phyloP scores from a whole-genome alignment of 371 early-diverging fungal species.

The Mucor piriformis region DNA sequence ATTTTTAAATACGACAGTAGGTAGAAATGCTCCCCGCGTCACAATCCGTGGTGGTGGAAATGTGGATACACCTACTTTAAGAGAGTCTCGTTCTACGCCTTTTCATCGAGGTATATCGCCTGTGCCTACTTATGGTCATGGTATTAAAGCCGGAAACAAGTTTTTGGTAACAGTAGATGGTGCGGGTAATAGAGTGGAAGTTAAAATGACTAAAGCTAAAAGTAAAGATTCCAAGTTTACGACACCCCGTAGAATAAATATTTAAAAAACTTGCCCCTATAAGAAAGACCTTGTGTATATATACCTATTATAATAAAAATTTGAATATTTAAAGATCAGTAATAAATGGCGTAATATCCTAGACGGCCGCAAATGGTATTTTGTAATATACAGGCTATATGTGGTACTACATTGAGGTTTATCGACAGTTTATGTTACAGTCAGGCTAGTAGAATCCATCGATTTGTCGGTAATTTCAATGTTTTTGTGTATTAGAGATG shows the following conservation, averaged over 20 bases:
- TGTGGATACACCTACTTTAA: slow-evolving; percentile 1
- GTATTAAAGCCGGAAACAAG: slow-evolving; percentile 52
- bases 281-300: not conserved
- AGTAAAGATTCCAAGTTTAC: slow-evolving; percentile 39
- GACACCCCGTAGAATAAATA: slow-evolving; percentile 42
- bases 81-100: slow-evolving; percentile 45
- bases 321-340: no score
- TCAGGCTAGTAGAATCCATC: no score
- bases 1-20: slow-evolving; percentile 25
- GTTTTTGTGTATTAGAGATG: no score
- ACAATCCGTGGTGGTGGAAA: slow-evolving; percentile 18
- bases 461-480: no score
- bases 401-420: no score
- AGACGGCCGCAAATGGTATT: no score
- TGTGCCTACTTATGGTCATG: slow-evolving; percentile 34
- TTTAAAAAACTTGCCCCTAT: no score
- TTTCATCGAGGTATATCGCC: slow-evolving; percentile 37
- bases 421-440: no score
- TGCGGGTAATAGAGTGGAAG: slow-evolving; percentile 48
- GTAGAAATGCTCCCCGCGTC: slow-evolving; percentile 15
- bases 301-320: not conserved
- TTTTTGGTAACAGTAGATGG: slow-evolving; percentile 50
- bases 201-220: slow-evolving; percentile 51
- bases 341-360: no score
- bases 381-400: no score